Evolutionary conservation across 305 asterid genomes (phyloP).

Genomic region (Solanum chacoense): DNA sequence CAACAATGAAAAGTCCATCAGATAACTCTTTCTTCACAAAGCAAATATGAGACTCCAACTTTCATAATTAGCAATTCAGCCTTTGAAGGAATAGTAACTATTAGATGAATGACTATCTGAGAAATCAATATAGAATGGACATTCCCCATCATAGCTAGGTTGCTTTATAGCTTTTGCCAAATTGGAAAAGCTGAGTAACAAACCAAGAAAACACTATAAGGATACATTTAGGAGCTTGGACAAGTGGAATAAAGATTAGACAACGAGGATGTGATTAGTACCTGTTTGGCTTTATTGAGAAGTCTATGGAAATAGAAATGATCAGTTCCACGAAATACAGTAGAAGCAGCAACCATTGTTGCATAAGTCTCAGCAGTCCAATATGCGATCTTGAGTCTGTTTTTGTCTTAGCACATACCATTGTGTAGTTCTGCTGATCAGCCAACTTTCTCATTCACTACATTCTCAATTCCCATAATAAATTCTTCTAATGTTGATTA

Average conservation of each 20-base stretch:
- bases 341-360: constrained; percentile 56
- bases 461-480: not conserved
- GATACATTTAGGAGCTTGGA: not conserved
- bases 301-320: constrained; percentile 31
- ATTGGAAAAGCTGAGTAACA: too few relatives aligned
- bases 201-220: not conserved
- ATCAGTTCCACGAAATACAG: constrained; percentile 30
- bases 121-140: too few relatives aligned
- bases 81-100: not conserved
- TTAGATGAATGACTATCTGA: not conserved
- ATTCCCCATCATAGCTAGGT: too few relatives aligned
- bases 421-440: not conserved
- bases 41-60: not conserved
- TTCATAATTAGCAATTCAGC: not conserved
- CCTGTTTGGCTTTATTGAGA: constrained; percentile 26
- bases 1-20: too few relatives aligned
- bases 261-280: not conserved
- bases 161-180: too few relatives aligned
- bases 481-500: too few relatives aligned
- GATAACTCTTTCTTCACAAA: not conserved
- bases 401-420: not conserved
- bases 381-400: not conserved
- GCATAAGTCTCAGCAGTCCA: constrained; percentile 38
- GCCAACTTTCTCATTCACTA: not conserved
- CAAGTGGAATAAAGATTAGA: not conserved